phyloP scores from a whole-genome alignment of 495 filamentous ascomycete genomes.

The Cercophora scortea region DNA sequence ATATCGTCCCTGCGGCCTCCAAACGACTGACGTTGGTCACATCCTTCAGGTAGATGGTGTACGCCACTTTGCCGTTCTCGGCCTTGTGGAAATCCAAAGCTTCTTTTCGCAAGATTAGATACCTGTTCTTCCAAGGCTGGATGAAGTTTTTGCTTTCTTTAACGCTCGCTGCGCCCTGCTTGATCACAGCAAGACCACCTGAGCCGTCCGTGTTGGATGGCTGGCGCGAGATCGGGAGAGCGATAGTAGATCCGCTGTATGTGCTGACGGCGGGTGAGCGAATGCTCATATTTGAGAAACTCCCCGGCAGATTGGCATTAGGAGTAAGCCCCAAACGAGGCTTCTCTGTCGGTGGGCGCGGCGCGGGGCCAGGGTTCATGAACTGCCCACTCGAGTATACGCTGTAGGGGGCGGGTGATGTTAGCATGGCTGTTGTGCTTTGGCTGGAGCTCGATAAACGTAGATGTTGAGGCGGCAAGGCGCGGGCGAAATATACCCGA shows the following conservation, averaged over 20 bases:
- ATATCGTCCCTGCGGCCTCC: constrained; percentile 75
- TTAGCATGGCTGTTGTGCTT: constrained; percentile 9
- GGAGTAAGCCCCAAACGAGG: constrained; percentile 73
- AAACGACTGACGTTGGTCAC: constrained; percentile 79
- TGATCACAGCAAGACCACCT: constrained; percentile 65
- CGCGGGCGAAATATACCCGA: too few species aligned
- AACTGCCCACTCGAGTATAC: constrained; percentile 68
- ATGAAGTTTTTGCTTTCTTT: constrained; percentile 89
- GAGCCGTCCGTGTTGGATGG: constrained; percentile 54
- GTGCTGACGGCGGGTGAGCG: constrained; percentile 52
- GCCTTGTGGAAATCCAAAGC: constrained; percentile 87
- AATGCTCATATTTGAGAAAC: constrained; percentile 66
- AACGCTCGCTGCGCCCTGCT: constrained; percentile 74
- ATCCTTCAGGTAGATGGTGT: constrained; percentile 73
- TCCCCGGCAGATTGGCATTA: constrained; percentile 63
- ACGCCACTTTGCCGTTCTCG: constrained; percentile 72
- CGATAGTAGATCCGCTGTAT: constrained; percentile 59
- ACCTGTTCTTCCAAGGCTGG: constrained; percentile 75
- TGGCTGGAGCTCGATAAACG: background rate
- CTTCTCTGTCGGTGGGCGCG: constrained; percentile 77
- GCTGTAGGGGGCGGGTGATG: constrained; percentile 24
- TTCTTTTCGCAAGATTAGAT: constrained; percentile 78
- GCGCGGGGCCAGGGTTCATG: constrained; percentile 95
- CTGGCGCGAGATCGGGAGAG: constrained; percentile 54
- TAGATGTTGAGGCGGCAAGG: too few species aligned